Percentiles rank a stretch among this genome's conserved stretches.
Evolutionary conservation across 345 rosid genomes (phyloP).

Genomic region (Pelargonium nanum): DNA sequence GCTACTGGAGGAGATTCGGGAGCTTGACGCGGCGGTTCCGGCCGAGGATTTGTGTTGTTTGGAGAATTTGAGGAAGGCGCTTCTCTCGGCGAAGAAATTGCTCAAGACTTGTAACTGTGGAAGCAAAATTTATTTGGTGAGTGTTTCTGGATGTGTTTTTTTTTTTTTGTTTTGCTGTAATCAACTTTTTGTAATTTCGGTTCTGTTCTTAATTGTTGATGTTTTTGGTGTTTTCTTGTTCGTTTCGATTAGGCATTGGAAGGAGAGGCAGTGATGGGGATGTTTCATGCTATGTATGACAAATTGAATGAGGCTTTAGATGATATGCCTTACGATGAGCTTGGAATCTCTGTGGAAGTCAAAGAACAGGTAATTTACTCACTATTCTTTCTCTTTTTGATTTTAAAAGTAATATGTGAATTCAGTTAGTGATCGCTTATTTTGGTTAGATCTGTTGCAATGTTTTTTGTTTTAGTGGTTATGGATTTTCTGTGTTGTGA

Average conservation of each 20-base stretch:
- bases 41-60: constrained; percentile 17
- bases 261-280: constrained; percentile 44
- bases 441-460: constrained; percentile 8
- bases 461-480: background rate
- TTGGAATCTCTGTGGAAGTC: constrained; percentile 49
- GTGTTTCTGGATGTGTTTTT: background rate
- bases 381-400: background rate
- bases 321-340: constrained; percentile 29
- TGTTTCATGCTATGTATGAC: constrained; percentile 43
- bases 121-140: constrained; percentile 58
- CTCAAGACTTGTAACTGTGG: constrained; percentile 44
- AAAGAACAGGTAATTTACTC: constrained; percentile 38
- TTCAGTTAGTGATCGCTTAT: background rate
- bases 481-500: background rate
- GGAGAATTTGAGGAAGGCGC: constrained; percentile 27
- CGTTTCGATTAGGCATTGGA: constrained; percentile 38
- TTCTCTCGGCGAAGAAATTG: constrained; percentile 39
- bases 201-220: too few relatives aligned
- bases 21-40: constrained; percentile 12
- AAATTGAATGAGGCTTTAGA: constrained; percentile 38
- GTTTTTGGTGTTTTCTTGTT: background rate
- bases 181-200: background rate
- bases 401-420: too few relatives aligned
- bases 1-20: constrained; percentile 41
- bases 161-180: background rate